Base-by-base conservation (phyloP, 2,329 filamentous ascomycete genomes). In the Neoascochyta sp. region DNA sequence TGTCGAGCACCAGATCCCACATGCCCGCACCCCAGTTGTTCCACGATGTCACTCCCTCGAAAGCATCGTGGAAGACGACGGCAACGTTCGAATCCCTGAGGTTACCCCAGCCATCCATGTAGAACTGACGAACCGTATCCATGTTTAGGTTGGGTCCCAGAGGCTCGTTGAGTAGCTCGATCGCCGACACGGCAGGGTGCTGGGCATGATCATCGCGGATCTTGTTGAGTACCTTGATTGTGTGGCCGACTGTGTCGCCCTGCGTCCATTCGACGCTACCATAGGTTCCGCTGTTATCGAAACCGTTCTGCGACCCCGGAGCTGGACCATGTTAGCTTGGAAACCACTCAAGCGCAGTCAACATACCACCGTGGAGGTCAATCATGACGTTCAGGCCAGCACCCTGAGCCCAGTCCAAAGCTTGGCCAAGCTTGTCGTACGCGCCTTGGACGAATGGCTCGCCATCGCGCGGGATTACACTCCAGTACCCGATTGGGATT, bases 401-500 rank as follows among this genome's bases (percentile, higher is more conserved):
- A 24, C 54, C 62, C 35, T 70, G 60, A 8, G 80, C 81, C 75
- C 80, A 80, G 38, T 63, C 57, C 32, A 81, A 66, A 14, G 78
- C 74, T 39, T 70, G 51, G 35, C 78, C 75, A 7, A 83, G 65
- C 46, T 71, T 69, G 10, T 70, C 59, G 24, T 80, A 67, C 39
- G 80, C 78, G 21, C 79, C 79, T 47, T 77, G 68, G 5, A 82
- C 73, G 44, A 77, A 82, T 11, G 77, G 77, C 30, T 80, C 76
- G 5, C 68, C 73, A 5, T 68, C 57, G 9, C 45, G 55, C 2
- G 70, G 69, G 24, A 68, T 63, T 8, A 79, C 59, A 18, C 78
- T 77, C 79, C 79, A 83, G 53, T 81, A 81, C 5, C 79, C 79
- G 28, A 83, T 68, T 2, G 79, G 79, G 32, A 83, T 81, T 25